phyloP scores from a whole-genome alignment of 2,329 filamentous ascomycete species.

The Colletotrichum godetiae region DNA sequence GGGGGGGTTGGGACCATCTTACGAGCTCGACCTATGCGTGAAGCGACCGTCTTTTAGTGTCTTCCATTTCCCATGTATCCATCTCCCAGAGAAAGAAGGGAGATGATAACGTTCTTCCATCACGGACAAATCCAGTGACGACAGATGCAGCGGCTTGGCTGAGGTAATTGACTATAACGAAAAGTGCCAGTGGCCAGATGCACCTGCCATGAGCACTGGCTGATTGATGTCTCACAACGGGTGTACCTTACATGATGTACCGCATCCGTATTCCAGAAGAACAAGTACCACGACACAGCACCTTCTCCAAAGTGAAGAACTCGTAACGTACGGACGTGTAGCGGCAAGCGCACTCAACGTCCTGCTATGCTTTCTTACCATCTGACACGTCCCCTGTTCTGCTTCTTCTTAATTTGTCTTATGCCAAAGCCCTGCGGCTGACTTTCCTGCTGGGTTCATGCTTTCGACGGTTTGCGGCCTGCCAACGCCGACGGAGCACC shows the following conservation, averaged over 20 bases:
- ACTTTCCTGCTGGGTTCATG: constrained; percentile 12
- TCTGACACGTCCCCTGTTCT: not conserved
- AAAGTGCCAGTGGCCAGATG: no score
- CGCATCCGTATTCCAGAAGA: not conserved
- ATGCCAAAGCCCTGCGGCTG: not conserved
- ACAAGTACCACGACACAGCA: not conserved
- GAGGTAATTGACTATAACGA: no score
- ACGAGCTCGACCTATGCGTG: constrained; percentile 13
- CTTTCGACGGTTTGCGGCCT: not conserved
- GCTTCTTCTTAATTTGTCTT: not conserved
- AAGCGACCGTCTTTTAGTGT: not conserved
- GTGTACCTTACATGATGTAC: not conserved
- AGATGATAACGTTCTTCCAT: not conserved
- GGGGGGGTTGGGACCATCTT: constrained; percentile 31
- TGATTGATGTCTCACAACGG: no score
- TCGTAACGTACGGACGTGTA: not conserved
- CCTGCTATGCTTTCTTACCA: constrained; percentile 8
- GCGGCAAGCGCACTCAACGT: not conserved
- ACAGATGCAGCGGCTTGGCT: no score
- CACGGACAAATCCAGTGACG: not conserved
- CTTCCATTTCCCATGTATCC: not conserved
- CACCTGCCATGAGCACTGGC: no score
- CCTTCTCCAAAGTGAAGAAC: not conserved
- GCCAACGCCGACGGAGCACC: not conserved
- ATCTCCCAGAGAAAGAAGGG: not conserved